Conservation (phyloP, 768 basidiomycete species). For the Hypholoma fasciculare region DNA sequence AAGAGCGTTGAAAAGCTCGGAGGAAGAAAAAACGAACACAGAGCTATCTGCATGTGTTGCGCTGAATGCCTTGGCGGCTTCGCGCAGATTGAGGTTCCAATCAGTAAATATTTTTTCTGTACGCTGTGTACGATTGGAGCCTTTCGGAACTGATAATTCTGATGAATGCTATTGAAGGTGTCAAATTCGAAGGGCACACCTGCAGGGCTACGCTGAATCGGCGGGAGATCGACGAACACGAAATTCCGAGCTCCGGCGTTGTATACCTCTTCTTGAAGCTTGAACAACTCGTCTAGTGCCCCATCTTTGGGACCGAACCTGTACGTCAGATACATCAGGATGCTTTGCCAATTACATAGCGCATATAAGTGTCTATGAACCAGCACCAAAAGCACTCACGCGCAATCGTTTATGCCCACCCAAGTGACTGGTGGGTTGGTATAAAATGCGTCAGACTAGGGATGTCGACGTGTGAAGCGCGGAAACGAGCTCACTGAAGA, state of each 20-base stretch:
- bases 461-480: background rate
- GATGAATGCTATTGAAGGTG: background rate
- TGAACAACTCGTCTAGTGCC: slow-evolving; percentile 36
- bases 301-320: background rate
- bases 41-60: slow-evolving; percentile 43
- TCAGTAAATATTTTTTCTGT: slow-evolving; percentile 5
- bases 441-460: background rate
- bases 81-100: slow-evolving; percentile 48
- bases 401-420: slow-evolving; percentile 71
- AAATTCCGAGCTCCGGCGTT: slow-evolving; percentile 52
- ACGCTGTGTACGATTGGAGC: background rate
- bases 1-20: slow-evolving; percentile 43
- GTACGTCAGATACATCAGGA: too few relatives aligned
- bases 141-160: background rate
- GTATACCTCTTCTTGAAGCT: slow-evolving; percentile 49
- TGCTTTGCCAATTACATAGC: too few relatives aligned
- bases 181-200: slow-evolving; percentile 20
- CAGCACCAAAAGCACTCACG: slow-evolving; percentile 25
- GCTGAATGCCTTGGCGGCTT: slow-evolving; percentile 35
- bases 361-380: background rate
- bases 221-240: slow-evolving; percentile 60
- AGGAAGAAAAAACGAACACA: slow-evolving; percentile 49
- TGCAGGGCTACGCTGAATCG: slow-evolving; percentile 50
- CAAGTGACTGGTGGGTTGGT: slow-evolving; percentile 49
- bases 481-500: slow-evolving; percentile 43